phyloP scores from a whole-genome alignment of 352 stramenopile genomes.

The Globisporangium parvum region DNA sequence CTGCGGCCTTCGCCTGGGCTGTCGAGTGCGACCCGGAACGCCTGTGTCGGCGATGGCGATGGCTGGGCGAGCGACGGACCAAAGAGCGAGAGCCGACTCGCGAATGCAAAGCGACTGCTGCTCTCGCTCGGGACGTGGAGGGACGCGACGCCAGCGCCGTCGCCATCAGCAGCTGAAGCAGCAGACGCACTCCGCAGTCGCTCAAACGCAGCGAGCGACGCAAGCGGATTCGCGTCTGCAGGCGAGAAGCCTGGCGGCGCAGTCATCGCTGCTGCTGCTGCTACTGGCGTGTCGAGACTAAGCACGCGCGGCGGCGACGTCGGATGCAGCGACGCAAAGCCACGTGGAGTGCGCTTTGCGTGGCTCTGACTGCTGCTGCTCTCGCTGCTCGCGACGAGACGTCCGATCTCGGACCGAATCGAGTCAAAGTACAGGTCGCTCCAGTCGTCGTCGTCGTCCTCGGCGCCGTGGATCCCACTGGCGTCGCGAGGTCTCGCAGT shows the following conservation, averaged over 20 bases:
- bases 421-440: conserved; percentile 20
- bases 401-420: conserved; percentile 17
- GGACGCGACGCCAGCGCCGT: not conserved
- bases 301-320: not conserved
- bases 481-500: not conserved
- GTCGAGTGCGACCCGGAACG: not conserved
- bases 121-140: not conserved
- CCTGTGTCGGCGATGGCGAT: not conserved
- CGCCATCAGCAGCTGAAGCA: not conserved
- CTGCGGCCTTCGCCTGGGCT: not conserved
- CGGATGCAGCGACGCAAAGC: not conserved
- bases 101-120: conserved; percentile 22
- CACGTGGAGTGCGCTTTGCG: not conserved
- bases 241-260: conserved; percentile 54
- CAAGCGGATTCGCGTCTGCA: conserved; percentile 45
- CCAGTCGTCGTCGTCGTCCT: conserved; percentile 14
- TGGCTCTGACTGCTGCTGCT: not conserved
- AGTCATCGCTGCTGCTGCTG: conserved; percentile 13
- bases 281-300: not conserved
- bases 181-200: conserved; percentile 16
- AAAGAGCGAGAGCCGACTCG: conserved; percentile 41
- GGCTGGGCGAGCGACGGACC: conserved; percentile 14
- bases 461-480: not conserved
- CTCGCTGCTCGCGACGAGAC: conserved; percentile 6
- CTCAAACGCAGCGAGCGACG: conserved; percentile 43